phyloP scores from a whole-genome alignment of 2,329 filamentous ascomycete genomes.

The Ceratocystis lukuohia region DNA sequence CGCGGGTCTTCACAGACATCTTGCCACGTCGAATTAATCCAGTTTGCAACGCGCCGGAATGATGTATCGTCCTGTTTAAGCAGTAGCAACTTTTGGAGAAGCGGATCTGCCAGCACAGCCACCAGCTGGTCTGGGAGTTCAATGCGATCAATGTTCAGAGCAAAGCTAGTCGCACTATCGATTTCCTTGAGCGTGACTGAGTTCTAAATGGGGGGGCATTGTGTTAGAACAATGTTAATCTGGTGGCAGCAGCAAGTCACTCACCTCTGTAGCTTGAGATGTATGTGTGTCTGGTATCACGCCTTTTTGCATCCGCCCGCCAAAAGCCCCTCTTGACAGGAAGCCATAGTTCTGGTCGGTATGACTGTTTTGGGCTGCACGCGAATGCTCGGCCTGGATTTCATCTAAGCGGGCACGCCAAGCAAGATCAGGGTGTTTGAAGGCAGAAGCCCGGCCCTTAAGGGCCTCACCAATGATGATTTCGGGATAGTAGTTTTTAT shows the following conservation, averaged over 20 bases:
- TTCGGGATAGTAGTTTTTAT: constrained; percentile 83
- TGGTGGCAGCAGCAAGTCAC: constrained; percentile 16
- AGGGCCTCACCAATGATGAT: constrained; percentile 63
- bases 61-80: constrained; percentile 43
- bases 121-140: constrained; percentile 73
- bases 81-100: constrained; percentile 66
- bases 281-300: constrained; percentile 60
- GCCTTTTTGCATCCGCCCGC: constrained; percentile 26
- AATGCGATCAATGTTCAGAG: constrained; percentile 60
- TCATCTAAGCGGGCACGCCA: constrained; percentile 57
- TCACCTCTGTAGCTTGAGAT: constrained; percentile 54
- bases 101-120: constrained; percentile 59
- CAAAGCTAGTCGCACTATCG: constrained; percentile 54
- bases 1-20: constrained; percentile 41
- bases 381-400: constrained; percentile 47
- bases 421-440: constrained; percentile 59
- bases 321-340: constrained; percentile 41
- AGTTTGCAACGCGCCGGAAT: constrained; percentile 42
- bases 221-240: background rate
- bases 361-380: constrained; percentile 31
- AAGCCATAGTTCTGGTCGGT: constrained; percentile 24
- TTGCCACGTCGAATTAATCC: constrained; percentile 43
- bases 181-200: constrained; percentile 65
- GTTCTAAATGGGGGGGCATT: constrained; percentile 28
- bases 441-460: constrained; percentile 45